Evolutionary conservation across 2,329 filamentous ascomycete genomes (phyloP).

Genomic region (Berkeleyomyces rouxiae): DNA sequence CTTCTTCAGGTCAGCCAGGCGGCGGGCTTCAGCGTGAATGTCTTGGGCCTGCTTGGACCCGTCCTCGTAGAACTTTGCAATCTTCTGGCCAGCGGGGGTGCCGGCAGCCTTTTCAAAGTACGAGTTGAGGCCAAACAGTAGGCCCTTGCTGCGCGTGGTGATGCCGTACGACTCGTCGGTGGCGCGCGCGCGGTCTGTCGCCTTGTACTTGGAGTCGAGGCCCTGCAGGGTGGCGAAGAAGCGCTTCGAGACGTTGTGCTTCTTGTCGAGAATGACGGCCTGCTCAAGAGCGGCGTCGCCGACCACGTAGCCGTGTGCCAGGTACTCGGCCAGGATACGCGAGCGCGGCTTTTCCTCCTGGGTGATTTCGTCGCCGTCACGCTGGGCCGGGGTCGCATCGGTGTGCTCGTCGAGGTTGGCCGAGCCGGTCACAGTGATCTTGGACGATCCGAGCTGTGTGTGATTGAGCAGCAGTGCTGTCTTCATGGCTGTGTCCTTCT

Average conservation of each 20-base stretch:
- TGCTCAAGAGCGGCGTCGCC: slow-evolving; percentile 58
- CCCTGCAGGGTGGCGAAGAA: slow-evolving; percentile 62
- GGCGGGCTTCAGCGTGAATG: slow-evolving; percentile 78
- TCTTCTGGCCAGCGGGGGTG: slow-evolving; percentile 74
- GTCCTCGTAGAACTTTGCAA: slow-evolving; percentile 75
- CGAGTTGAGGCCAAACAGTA: slow-evolving; percentile 51
- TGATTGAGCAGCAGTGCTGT: slow-evolving; percentile 94
- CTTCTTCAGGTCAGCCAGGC: slow-evolving; percentile 78
- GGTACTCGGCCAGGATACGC: slow-evolving; percentile 88
- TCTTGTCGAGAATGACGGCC: slow-evolving; percentile 74
- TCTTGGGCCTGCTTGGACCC: slow-evolving; percentile 81
- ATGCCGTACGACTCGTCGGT: slow-evolving; percentile 77
- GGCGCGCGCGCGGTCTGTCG: slow-evolving; percentile 68
- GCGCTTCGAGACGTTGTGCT: slow-evolving; percentile 67
- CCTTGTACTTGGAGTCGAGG: slow-evolving; percentile 76
- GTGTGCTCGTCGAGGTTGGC: slow-evolving; percentile 44
- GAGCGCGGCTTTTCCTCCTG: slow-evolving; percentile 96
- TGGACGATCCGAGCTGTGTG: slow-evolving; percentile 76
- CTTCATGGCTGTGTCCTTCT: slow-evolving; percentile 92
- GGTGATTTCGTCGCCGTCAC: slow-evolving; percentile 46
- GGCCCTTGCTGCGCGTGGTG: slow-evolving; percentile 49
- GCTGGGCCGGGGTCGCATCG: slow-evolving; percentile 22
- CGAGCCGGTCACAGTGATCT: slow-evolving; percentile 60
- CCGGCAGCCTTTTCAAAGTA: slow-evolving; percentile 91
- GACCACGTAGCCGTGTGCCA: slow-evolving; percentile 83